Evolutionary conservation across 208 protist genomes (phyloP), one percentile per base, ranked within the genome.

Genomic region (Phytomonas francai): DNA sequence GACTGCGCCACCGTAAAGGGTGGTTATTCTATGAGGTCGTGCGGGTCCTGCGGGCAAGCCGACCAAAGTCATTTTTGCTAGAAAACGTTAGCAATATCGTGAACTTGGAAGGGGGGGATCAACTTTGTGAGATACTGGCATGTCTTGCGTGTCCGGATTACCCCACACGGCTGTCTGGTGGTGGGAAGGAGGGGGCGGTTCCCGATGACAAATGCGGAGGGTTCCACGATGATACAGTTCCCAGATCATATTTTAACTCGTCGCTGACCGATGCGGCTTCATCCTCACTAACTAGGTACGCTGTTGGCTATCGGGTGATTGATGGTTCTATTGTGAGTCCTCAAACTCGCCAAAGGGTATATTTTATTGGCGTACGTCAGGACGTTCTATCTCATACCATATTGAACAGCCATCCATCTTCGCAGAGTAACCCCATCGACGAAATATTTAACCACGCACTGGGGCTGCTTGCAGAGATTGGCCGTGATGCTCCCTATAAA

Each of bases 41-140:
- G 28, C 85, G 91, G 7, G 78, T 91, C 11, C 64, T 93, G 68
- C 70, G 67, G 3, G 72, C 65, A 1, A 67, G 76, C 0, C 65
- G 33, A 25, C 85, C 90, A 11, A 49, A 72, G 6, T 79, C 65
- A 12, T 89, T 94, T 67, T 64, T 95, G n/a, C 77, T 96, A 49
- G 91, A 96, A 67, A 96, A 94, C 67, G 91, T 94, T 61, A 73
- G 82, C 32, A 75, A 85, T 69, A 67, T 94, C 19, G 33, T 89
- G 31, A 66, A 73, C n/a, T 63, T 89, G 22, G 76, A 89, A 33
- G 70, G 76, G 3, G 83, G 84, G 11, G 70, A 51, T 2, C 78
- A 89, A 56, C 68, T 92, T 19, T 51, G 59, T 7, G 71, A 65
- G 51, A 86, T 91, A 54, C 60, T 87, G 14, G 25, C 11, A 2